Evolutionary conservation across 1,284 basidiomycete genomes (phyloP).

Genomic region (Chalciporus sp.): DNA sequence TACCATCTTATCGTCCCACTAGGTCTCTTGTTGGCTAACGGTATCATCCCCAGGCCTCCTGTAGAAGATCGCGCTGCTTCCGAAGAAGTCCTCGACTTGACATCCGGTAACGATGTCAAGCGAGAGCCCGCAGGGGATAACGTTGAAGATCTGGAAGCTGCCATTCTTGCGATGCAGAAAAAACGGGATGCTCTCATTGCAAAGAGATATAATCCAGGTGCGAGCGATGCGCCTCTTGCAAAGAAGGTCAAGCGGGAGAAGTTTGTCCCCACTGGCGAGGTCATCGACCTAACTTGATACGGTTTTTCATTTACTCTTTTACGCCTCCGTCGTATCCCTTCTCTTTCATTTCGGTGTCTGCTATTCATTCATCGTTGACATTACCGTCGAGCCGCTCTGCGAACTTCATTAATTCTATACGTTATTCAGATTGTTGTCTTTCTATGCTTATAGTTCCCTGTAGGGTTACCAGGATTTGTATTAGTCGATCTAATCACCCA

Average conservation of each 20-base stretch:
- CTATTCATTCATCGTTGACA: neutral
- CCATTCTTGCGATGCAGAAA: neutral
- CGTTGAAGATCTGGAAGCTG: constrained; percentile 8
- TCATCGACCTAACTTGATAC: constrained; percentile 34
- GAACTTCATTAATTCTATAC: neutral
- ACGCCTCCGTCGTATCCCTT: too few species aligned
- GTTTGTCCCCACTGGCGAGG: constrained; percentile 14
- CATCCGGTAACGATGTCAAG: constrained; percentile 12
- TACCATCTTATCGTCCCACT: neutral
- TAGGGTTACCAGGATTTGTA: neutral
- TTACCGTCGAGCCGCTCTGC: neutral
- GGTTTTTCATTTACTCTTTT: neutral
- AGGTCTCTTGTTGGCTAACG: constrained; percentile 35
- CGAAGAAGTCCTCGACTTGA: constrained; percentile 29
- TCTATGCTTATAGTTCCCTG: neutral
- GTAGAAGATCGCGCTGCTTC: neutral
- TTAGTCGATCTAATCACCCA: neutral
- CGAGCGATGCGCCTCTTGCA: constrained; percentile 5
- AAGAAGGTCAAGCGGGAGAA: constrained; percentile 29
- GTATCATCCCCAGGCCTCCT: constrained; percentile 23
- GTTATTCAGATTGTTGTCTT: neutral
- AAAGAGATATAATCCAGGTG: constrained; percentile 8
- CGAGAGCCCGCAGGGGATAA: constrained; percentile 4
- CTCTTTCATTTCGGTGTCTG: neutral
- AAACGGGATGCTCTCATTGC: neutral